Evolutionary conservation across 2,329 filamentous ascomycete species (phyloP), one percentile per base, ranked within the genome.

Genomic region (Hymenoscyphus fructigenus): DNA sequence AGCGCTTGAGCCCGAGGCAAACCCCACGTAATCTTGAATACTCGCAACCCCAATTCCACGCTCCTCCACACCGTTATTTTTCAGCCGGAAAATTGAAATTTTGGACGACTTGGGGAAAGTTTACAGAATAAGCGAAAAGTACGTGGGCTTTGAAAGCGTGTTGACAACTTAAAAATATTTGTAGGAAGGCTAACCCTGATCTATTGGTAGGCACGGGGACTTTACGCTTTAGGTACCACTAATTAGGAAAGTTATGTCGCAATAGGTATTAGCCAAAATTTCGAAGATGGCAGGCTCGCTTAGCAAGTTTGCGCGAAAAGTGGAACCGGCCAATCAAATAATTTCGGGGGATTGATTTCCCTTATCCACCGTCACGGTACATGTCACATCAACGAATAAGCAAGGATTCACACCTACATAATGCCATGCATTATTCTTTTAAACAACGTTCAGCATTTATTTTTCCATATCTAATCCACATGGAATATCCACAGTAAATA

Each of bases 221-320:
- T 9, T n/a, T 7, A 50, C 2, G 10, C 10, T 9, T 50, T 50
- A 6, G 4, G 23, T 5, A 6, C 7, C 9, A 53, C 47, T 50
- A 50, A 12, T 26, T 50, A 26, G n/a, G 44, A 50, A 53, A 5
- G 20, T 53, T 14, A 23, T 53, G 47, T 26, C 47, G 20, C 47
- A 26, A 53, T 53, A 10, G 23, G 20, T 26, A 53, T 26, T 23
- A 53, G 47, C 47, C 47, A 23, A 26, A 53, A 53, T 53, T 53
- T 53, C 12, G 20, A n/a, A 53, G 20, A 10, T 53, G 20, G 47
- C 47, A 53, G 23, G 20, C 47, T 53, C 47, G 47, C 47, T 53
- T 53, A 53, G 47, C 47, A 26, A 26, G 47, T 53, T 53, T 53
- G 47, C 47, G 47, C 47, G 47, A 53, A 53, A 53, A 53, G 47